Evolutionary conservation across 2,329 filamentous ascomycete genomes (phyloP).

Genomic region (Pestalotiopsis sp.): DNA sequence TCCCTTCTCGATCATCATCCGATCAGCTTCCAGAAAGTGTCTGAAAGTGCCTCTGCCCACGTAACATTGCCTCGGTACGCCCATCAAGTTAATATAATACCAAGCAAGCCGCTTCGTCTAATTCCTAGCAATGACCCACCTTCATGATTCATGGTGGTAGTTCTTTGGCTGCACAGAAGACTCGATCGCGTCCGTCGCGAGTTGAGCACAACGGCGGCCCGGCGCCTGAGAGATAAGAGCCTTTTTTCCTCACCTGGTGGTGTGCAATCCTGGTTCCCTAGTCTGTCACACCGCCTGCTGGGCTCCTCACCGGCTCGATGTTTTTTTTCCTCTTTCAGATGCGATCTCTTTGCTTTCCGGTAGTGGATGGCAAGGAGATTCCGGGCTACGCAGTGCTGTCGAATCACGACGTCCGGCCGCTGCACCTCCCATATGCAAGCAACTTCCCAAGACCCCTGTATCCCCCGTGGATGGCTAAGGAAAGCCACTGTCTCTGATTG

Average conservation of each 20-base stretch:
- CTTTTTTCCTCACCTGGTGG: neutral
- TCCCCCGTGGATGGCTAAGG: neutral
- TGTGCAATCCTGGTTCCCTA: neutral
- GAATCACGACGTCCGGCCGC: constrained; percentile 4
- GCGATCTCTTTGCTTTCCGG: neutral
- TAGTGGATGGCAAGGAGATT: neutral
- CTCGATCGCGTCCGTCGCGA: neutral
- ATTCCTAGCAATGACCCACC: neutral
- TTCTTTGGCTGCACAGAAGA: neutral
- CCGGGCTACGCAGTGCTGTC: neutral
- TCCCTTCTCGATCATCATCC: neutral
- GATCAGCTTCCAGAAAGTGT: neutral
- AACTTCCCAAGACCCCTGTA: neutral
- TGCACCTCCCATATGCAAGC: constrained; percentile 1
- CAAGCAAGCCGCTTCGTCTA: neutral
- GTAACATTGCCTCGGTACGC: neutral
- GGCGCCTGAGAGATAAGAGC: neutral
- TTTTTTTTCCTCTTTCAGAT: neutral
- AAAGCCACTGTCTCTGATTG: constrained; percentile 7
- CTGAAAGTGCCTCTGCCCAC: neutral
- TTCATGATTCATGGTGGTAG: neutral
- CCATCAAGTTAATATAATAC: neutral
- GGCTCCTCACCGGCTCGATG: neutral
- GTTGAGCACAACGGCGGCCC: neutral
- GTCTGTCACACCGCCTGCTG: neutral